phyloP scores from a whole-genome alignment of 2,329 filamentous ascomycete genomes.

The Trichophaea hybrida region DNA sequence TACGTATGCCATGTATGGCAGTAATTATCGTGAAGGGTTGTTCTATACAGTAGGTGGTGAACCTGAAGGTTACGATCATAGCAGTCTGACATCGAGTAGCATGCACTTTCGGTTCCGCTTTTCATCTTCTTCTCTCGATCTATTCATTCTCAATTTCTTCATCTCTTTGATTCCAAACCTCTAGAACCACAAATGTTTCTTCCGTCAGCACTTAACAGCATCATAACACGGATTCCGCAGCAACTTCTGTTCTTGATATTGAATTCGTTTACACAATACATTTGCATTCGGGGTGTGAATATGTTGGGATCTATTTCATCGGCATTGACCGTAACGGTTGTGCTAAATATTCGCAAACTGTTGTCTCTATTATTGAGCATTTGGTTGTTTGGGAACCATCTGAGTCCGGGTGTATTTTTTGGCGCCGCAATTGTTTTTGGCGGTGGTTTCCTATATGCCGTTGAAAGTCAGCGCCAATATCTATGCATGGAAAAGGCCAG shows the following conservation, averaged over 20 bases:
- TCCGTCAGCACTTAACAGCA: conserved; percentile 30
- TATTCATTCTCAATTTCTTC: conserved; percentile 48
- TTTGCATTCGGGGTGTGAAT: conserved; percentile 92
- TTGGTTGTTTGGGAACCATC: conserved; percentile 77
- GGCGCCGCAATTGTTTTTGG: conserved; percentile 80
- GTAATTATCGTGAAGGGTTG: conserved; percentile 87
- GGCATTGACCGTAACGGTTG: conserved; percentile 88
- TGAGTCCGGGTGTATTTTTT: conserved; percentile 60
- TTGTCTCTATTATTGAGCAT: conserved; percentile 84
- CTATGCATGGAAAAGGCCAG: no score
- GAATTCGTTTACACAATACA: conserved; percentile 81
- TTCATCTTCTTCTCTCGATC: conserved; percentile 58
- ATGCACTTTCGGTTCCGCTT: conserved; percentile 58
- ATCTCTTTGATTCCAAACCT: conserved; percentile 49
- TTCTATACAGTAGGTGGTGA: conserved; percentile 62
- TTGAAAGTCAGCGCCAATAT: conserved; percentile 39
- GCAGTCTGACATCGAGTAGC: conserved; percentile 27
- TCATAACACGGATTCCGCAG: conserved; percentile 43
- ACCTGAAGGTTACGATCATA: conserved; percentile 34
- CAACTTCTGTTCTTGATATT: conserved; percentile 56
- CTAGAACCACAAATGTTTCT: conserved; percentile 32
- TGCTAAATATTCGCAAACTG: conserved; percentile 87
- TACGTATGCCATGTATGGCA: conserved; percentile 71
- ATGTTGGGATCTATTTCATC: conserved; percentile 78
- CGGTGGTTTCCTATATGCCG: conserved; percentile 78